These are phyloP conservation scores for Lentinus brumalis DNA, from an alignment of 768 basidiomycete genomes.

Conservation along the genomic window DNA sequence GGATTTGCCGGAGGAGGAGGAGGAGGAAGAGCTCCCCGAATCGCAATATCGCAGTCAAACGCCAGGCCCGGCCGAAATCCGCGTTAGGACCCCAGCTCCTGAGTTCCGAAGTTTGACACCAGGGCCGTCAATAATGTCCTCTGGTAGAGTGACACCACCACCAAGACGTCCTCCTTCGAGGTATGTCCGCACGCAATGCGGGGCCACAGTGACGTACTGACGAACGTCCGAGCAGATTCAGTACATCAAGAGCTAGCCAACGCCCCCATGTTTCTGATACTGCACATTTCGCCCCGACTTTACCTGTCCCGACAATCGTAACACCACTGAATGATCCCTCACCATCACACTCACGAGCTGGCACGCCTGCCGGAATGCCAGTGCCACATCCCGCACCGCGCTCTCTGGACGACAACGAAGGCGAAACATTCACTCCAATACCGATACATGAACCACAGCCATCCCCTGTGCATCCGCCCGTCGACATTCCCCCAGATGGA, in stretches of 20 bases:
- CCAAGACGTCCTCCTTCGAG: slow-evolving; percentile 15
- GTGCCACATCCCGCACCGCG: slow-evolving; percentile 33
- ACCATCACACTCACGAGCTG: slow-evolving; percentile 26
- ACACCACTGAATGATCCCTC: slow-evolving; percentile 26
- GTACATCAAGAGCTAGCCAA: slow-evolving; percentile 4
- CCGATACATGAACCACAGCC: slow-evolving; percentile 39
- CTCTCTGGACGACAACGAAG: slow-evolving; percentile 1
- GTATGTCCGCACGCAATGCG: background rate
- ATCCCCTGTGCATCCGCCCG: slow-evolving; percentile 41
- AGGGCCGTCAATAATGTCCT: slow-evolving; percentile 4
- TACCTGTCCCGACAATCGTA: slow-evolving; percentile 26
- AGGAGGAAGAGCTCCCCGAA: slow-evolving; percentile 10
- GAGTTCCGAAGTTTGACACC: slow-evolving; percentile 10
- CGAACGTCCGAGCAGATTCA: background rate
- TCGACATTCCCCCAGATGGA: slow-evolving; percentile 57
- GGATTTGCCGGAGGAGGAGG: slow-evolving; percentile 17
- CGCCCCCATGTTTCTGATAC: slow-evolving; percentile 18
- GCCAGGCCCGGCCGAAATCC: background rate
- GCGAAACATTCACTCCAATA: slow-evolving; percentile 18
- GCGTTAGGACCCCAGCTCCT: slow-evolving; percentile 13
- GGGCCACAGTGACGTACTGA: background rate
- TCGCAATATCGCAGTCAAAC: background rate
- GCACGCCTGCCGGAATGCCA: slow-evolving; percentile 33
- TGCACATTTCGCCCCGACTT: slow-evolving; percentile 19
- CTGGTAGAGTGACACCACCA: background rate